Conservation (phyloP, 108 stramenopile genomes). For the Skeletonema potamos region DNA sequence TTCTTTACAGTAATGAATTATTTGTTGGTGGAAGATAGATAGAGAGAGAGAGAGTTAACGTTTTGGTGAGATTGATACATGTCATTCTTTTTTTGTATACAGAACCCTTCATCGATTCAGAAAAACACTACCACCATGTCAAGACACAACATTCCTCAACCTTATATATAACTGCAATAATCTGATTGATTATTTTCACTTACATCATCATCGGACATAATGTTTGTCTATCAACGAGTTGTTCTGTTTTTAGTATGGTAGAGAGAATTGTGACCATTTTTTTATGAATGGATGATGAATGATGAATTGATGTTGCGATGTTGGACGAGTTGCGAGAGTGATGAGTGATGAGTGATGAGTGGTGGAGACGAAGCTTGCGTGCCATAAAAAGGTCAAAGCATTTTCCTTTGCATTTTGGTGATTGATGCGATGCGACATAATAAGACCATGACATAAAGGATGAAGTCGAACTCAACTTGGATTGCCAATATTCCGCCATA, state of each 20-base stretch:
- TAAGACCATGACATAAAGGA: too few species aligned
- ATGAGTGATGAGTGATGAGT: too few species aligned
- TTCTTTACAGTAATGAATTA: conserved; percentile 6
- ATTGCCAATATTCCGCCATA: too few species aligned
- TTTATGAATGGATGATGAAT: too few species aligned
- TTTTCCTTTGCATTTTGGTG: too few species aligned
- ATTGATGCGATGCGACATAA: too few species aligned
- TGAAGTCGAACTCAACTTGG: too few species aligned
- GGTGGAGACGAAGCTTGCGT: too few species aligned
- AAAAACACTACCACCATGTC: not conserved
- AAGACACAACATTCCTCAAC: not conserved
- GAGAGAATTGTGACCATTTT: not conserved
- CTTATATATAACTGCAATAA: not conserved
- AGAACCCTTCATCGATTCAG: not conserved
- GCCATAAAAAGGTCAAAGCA: too few species aligned
- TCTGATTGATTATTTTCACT: conserved; percentile 5
- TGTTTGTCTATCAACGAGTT: conserved; percentile 1
- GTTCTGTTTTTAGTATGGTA: not conserved
- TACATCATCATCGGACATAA: conserved; percentile 48
- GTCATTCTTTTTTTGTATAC: conserved; percentile 27
- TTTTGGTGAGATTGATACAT: not conserved
- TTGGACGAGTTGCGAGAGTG: too few species aligned
- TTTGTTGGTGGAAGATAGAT: not conserved
- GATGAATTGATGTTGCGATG: too few species aligned
- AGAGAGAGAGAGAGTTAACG: not conserved